Evolutionary conservation across 2,329 filamentous ascomycete species (phyloP).

Genomic region (Exophiala viscosa): DNA sequence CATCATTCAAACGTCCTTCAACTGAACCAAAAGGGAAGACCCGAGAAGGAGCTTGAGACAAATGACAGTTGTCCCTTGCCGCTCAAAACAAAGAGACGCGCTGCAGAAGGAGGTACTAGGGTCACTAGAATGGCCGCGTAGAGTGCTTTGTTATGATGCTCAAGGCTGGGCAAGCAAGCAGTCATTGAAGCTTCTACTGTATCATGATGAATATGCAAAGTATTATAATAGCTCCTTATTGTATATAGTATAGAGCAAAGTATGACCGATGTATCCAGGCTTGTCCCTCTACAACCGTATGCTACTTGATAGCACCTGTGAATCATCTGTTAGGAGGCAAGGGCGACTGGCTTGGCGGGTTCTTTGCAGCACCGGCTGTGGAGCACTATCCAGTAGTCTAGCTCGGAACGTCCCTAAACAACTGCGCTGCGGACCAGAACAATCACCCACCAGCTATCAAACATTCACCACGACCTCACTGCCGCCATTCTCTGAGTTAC

Average conservation of each 20-base stretch:
- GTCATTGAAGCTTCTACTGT: background rate
- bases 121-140: conserved; percentile 20
- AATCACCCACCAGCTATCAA: too few species aligned
- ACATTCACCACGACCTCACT: background rate
- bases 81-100: conserved; percentile 14
- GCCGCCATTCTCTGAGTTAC: background rate
- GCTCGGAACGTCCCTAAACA: background rate
- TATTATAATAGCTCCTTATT: too few species aligned
- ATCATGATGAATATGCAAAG: too few species aligned
- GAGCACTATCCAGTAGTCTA: background rate
- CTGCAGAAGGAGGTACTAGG: conserved; percentile 1
- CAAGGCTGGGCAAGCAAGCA: background rate
- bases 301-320: too few species aligned
- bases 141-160: conserved; percentile 24
- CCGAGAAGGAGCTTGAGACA: conserved; percentile 8
- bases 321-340: too few species aligned
- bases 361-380: too few species aligned
- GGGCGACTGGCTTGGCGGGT: too few species aligned
- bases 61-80: conserved; percentile 9
- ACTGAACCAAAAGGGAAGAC: background rate
- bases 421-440: background rate
- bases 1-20: conserved; percentile 14
- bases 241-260: too few species aligned
- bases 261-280: background rate
- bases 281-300: too few species aligned